Base-by-base conservation (phyloP, 352 stramenopile genomes). In the Globisporangium rhizosaccharum region DNA sequence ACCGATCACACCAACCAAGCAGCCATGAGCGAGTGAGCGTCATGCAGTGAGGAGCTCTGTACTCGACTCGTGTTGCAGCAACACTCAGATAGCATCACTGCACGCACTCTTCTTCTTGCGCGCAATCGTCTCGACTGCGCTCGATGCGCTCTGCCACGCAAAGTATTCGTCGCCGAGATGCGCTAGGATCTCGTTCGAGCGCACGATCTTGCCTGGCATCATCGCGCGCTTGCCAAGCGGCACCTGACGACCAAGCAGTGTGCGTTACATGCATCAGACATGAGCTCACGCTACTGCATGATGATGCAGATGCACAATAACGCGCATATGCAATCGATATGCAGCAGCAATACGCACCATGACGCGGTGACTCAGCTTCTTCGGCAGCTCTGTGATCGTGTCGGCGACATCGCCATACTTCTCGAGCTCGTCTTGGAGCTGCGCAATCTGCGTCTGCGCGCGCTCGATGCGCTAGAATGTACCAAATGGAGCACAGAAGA, bases 91-190 rank as follows among this genome's bases (percentile, higher is more conserved):
- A 10, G 33, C 12, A n/a, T 36, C 7, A 30, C 2, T 14, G 10
- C 9, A 51, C 47, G 26, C 46, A 94, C 85, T 72, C 72, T 86
- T 82, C 55, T 90, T 88, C 69, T 88, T 88, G 66, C 85, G 83
- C 48, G 80, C 74, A 46, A 93, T 84, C 17, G 88, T 74, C 25
- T 76, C 72, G 1, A 88, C 42, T 0, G 85, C 78, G 20, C 87
- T 72, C 15, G 67, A 61, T 10, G 78, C 82, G 42, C 80, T 87
- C 57, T 86, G 76, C 83, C 85, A 93, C 28, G 79, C 75, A 63
- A 86, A 93, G 66, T 89, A 90, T 12, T 92, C 79, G 61, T 92
- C 83, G 8, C 85, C 85, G 33, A 95, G 58, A 59, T 93, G 82
- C 37, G 82, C 78, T 14, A 93, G 66, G 53, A 95, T 76, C 68